Base-by-base conservation (phyloP, 306 rosid genomes). In the apple (Malus domestica) region DNA sequence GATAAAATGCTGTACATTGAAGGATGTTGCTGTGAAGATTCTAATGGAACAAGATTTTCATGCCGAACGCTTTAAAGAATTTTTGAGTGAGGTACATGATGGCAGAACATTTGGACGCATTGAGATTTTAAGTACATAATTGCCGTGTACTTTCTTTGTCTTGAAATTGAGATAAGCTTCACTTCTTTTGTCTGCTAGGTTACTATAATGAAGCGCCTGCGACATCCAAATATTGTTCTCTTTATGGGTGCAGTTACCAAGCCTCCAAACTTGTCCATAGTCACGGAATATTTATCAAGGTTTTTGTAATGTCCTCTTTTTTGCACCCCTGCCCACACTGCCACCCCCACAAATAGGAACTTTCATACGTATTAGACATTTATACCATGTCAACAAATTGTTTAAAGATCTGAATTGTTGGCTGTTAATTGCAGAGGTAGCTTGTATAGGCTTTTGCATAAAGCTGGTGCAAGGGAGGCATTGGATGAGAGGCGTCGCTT, bases 11-110 rank as follows among this genome's bases (percentile, higher is more conserved):
- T 79, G 46, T 49, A 33, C 40, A 63, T 86, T 71, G 25, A 83
- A 96, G 99, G 99, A 96, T 51, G 99, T 96, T 75, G 99, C 99
- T 75, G 99, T 96, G 81, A 96, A 96, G 86, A 90, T 96, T 84
- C 91, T 96, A 77, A 90, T 93, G 91, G 99, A 96, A 80, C 99
- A 96, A 87, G 99, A 93, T 73, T 93, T 90, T 71, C 96, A 83
- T 86, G 93, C 91, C 6, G 99, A 96, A 81, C 90, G 88, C 74
- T 86, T 89, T 81, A 89, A 87, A 76, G 99, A 96, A 86, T 96
- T 93, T 76, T 71, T 96, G 77, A 87, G 99, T 87, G 99, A 96
- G 99, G 99, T 96, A 83, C 67, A 70, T 63, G 30, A 30, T 57
- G 72, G 76, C 68, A 35, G 72, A 60, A 77, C 74, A 68, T 76